phyloP scores from a whole-genome alignment of 1,284 basidiomycete genomes.

The Ustilago hordei region DNA sequence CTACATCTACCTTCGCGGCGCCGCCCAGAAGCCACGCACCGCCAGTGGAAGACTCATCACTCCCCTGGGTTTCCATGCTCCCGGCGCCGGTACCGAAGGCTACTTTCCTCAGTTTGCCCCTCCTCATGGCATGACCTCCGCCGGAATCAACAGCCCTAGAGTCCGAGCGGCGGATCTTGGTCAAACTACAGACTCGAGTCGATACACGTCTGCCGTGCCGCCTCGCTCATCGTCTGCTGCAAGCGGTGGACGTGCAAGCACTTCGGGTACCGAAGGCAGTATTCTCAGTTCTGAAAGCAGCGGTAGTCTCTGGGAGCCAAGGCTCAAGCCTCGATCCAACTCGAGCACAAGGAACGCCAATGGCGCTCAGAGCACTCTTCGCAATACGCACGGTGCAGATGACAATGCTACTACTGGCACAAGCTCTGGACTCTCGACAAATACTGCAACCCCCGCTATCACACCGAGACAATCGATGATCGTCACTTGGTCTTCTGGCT shows the following conservation, averaged over 20 bases:
- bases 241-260: slow-evolving; percentile 42
- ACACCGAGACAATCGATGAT: slow-evolving; percentile 49
- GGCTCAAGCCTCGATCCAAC: slow-evolving; percentile 34
- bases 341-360: slow-evolving; percentile 17
- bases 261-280: slow-evolving; percentile 53
- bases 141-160: slow-evolving; percentile 23
- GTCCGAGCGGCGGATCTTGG: slow-evolving; percentile 14
- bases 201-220: slow-evolving; percentile 7
- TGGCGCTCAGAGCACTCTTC: slow-evolving; percentile 3
- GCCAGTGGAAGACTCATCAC: slow-evolving; percentile 61
- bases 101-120: slow-evolving; percentile 53
- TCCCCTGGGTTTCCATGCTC: slow-evolving; percentile 51
- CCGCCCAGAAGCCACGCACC: slow-evolving; percentile 53
- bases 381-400: slow-evolving; percentile 6
- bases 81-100: slow-evolving; percentile 37
- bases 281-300: slow-evolving; percentile 43
- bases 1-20: slow-evolving; percentile 39
- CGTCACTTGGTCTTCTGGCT: slow-evolving; percentile 11
- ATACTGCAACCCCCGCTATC: slow-evolving; percentile 49
- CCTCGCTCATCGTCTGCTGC: slow-evolving; percentile 46
- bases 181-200: slow-evolving; percentile 6
- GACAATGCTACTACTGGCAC: slow-evolving; percentile 4
- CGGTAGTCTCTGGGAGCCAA: slow-evolving; percentile 55
- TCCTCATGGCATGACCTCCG: slow-evolving; percentile 15
- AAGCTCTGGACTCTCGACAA: slow-evolving; percentile 40